Conservation (phyloP, 768 basidiomycete genomes). For the Russula olivacea region DNA sequence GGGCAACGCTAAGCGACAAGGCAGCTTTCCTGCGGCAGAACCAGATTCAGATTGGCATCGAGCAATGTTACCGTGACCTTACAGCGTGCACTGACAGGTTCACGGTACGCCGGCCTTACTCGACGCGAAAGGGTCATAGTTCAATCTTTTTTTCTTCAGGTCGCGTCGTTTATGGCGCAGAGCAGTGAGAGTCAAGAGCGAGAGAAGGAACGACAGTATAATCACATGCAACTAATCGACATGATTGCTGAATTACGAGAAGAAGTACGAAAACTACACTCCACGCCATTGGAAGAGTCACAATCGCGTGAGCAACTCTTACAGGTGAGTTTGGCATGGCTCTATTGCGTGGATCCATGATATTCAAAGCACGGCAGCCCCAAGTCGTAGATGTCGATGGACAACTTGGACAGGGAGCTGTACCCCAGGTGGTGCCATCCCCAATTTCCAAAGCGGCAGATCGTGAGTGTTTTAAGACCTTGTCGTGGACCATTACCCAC, state of each 20-base stretch:
- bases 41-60: slow-evolving; percentile 40
- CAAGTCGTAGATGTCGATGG: neutral
- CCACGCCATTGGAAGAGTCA: neutral
- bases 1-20: neutral
- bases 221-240: neutral
- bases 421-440: neutral
- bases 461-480: neutral
- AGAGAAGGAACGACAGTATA: neutral
- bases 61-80: slow-evolving; percentile 36
- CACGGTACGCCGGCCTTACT: slow-evolving; percentile 29
- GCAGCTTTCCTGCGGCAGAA: slow-evolving; percentile 32
- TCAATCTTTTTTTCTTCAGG: neutral
- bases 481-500: neutral
- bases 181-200: neutral
- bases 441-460: neutral
- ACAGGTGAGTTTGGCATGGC: neutral
- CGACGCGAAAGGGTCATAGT: neutral
- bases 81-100: slow-evolving; percentile 35
- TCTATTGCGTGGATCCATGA: neutral
- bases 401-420: neutral
- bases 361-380: neutral
- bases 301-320: neutral
- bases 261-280: neutral
- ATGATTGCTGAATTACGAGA: neutral
- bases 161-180: neutral